Evolutionary conservation across 441 rosid species (phyloP), one percentile per base, ranked within the genome.

Genomic region (Corymbia citriodora): DNA sequence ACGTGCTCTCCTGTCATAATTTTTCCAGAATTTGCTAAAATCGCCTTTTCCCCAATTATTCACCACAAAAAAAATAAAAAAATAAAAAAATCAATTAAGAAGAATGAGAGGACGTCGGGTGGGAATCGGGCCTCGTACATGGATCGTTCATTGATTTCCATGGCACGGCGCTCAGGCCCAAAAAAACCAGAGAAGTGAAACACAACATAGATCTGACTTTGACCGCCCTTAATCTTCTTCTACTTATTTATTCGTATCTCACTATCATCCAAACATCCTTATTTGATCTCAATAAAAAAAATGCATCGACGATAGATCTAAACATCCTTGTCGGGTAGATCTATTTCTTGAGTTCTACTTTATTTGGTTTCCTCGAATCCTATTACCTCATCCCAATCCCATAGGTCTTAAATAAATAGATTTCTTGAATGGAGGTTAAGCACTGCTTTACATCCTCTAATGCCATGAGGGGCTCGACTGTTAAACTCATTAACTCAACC

Each of bases 81-180:
- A 33, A 33, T 2, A 33, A 33, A 33, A 33, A 33, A 33, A 57
- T 57, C 25, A 57, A 57, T 57, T 57, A 23, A 57, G 63, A 23
- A 57, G 63, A 2, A 57, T 23, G 63, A 57, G 10, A 23, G 29
- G 63, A 57, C 63, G 63, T 13, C 63, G 36, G 36, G 45, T 40
- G 72, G 19, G 72, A 65, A 65, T 65, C 36, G 72, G 72, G 0
- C 33, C 72, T n/a, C 63, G 0, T 13, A 0, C 63, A 23, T 57
- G 29, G 63, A 57, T n/a, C 72, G 72, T n/a, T 1, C 36, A 16
- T 29, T 14, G 72, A 65, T n/a, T 2, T 18, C 72, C 18, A 63
- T 4, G 33, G 72, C 72, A 0, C 72, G 72, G 63, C 8, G 72
- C 33, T 63, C 29, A 17, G 36, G 36, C 72, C 72, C 72, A 31